These are phyloP conservation scores for Myxozyma mucilagina DNA, from an alignment of 805 yeast species.

Conservation along the genomic window DNA sequence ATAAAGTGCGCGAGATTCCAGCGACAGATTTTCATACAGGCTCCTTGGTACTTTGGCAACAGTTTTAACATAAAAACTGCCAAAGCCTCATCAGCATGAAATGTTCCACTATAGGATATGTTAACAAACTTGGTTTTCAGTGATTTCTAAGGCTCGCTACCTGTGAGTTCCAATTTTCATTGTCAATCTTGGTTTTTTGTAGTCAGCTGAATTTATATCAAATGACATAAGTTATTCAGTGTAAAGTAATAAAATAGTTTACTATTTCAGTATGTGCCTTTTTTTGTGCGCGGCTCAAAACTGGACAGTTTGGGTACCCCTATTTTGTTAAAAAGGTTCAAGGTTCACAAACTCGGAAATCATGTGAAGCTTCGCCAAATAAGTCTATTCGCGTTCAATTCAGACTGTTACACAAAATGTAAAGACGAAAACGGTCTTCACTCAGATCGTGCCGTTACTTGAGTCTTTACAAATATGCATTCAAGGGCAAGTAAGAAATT, in stretches of 20 bases:
- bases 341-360: too few relatives aligned
- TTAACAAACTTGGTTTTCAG: background rate
- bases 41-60: slow-evolving; percentile 65
- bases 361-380: too few relatives aligned
- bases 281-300: background rate
- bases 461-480: too few relatives aligned
- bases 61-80: slow-evolving; percentile 84
- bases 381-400: too few relatives aligned
- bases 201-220: background rate
- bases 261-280: background rate
- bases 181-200: slow-evolving; percentile 15
- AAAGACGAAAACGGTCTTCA: too few relatives aligned
- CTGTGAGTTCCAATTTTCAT: slow-evolving; percentile 33
- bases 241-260: background rate
- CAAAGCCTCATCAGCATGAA: slow-evolving; percentile 95
- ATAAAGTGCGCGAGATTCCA: background rate
- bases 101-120: slow-evolving; percentile 62
- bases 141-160: background rate
- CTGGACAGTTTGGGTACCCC: too few relatives aligned
- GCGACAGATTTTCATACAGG: slow-evolving; percentile 38
- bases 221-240: background rate
- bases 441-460: too few relatives aligned
- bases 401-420: too few relatives aligned
- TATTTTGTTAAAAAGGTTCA: too few relatives aligned
- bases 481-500: too few relatives aligned